Base-by-base conservation (phyloP, 2,329 filamentous ascomycete genomes). In the Dactylella cylindrospora region DNA sequence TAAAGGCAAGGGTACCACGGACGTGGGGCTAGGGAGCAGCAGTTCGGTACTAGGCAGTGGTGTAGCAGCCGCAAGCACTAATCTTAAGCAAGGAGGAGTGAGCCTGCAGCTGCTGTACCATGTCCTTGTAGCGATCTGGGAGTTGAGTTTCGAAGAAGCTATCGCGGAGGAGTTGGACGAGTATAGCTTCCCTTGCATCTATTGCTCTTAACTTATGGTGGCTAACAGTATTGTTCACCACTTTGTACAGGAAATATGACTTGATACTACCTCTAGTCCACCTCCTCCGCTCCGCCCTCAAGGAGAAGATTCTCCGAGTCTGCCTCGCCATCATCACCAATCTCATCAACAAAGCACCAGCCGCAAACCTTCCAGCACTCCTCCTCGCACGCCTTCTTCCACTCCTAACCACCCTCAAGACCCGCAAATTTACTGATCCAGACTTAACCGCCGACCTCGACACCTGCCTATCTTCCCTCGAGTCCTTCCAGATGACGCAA, bases 271-370 rank as follows among this genome's bases (percentile, higher is more conserved):
- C 97, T 36, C 96, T 95, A 73, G 90, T 88, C n/a, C 87, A 94
- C 67, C 84, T 98, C 29, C 79, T 98, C 51, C 86, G 90, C 50
- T 78, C 95, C 33, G 97, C 93, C 1, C 90, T 91, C 36, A 98
- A 98, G 74, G 93, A 97, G 73, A 98, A 98, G 79, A 97, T 91
- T 1, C 97, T 91, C 0, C 84, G 93, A 23, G 80, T 98, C 49
- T 82, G 96, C 38, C 80, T 97, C 36, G 90, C 90, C 7, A 96
- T 91, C 5, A 80, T 98, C 32, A 81, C 86, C 72, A 97, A 95
- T 74, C 83, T 98, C 36, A 82, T 96, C 29, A 88, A 78, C 73
- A 81, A 75, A 76, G 86, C 80, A 79, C 86, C 72, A 74, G 84
- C 73, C 26, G 79, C 76, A 17, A 76, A 85, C 38, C 84, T 97